phyloP scores from a whole-genome alignment of 164 flowering plant genomes.

The Magnolia changhungtana region DNA sequence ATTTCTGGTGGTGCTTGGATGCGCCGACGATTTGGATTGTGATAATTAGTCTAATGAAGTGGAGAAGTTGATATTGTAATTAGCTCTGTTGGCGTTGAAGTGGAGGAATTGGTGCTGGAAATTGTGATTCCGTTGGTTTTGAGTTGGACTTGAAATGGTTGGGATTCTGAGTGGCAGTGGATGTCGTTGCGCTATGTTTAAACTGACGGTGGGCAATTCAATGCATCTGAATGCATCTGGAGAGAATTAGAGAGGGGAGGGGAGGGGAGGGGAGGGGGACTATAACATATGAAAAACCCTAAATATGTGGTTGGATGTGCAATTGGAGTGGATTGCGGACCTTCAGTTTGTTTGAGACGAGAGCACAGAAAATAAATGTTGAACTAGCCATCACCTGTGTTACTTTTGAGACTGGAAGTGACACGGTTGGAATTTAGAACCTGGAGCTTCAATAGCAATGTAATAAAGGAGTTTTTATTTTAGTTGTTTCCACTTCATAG shows the following conservation, averaged over 20 bases:
- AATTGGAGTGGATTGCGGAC: not conserved
- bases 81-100: no score
- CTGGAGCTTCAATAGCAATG: not conserved
- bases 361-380: no score
- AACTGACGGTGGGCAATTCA: not conserved
- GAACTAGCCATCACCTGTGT: not conserved
- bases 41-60: no score
- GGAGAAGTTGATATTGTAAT: no score
- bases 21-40: no score
- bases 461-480: not conserved
- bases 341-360: not conserved
- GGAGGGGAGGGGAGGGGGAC: not conserved
- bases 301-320: not conserved
- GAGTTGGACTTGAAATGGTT: no score
- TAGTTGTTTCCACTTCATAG: not conserved
- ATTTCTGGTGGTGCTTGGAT: no score
- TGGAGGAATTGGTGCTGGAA: not conserved
- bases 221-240: not conserved
- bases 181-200: not conserved
- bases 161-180: not conserved
- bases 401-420: not conserved
- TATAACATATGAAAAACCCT: not conserved
- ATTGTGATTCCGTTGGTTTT: not conserved
- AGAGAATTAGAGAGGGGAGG: not conserved
- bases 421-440: not conserved